phyloP scores from a whole-genome alignment of 2,329 filamentous ascomycete genomes.

The Botrytis byssoidea region DNA sequence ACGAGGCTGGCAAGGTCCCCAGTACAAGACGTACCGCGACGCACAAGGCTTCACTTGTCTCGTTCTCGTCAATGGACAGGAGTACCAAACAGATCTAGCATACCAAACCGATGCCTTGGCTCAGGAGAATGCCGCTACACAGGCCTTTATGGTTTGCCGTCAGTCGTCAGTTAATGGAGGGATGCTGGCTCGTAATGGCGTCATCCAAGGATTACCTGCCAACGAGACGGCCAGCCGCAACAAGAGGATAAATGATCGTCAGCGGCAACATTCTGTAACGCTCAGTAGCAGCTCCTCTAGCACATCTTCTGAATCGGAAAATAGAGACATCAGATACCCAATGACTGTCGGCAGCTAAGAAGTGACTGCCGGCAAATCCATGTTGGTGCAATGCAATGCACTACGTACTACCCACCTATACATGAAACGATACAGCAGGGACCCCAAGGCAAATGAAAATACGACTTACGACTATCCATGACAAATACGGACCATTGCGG shows the following conservation, averaged over 20 bases:
- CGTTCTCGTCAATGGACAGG: slow-evolving; percentile 91
- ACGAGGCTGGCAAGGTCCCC: slow-evolving; percentile 88
- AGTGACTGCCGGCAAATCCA: slow-evolving; percentile 29
- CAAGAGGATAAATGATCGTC: slow-evolving; percentile 33
- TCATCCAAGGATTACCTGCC: slow-evolving; percentile 64
- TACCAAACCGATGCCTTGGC: slow-evolving; percentile 81
- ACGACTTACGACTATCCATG: slow-evolving; percentile 18
- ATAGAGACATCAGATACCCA: slow-evolving; percentile 26
- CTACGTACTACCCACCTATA: neutral
- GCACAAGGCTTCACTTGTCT: slow-evolving; percentile 80
- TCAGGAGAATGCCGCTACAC: slow-evolving; percentile 90
- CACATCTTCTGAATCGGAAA: slow-evolving; percentile 37
- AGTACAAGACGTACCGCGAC: slow-evolving; percentile 79
- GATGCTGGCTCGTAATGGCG: slow-evolving; percentile 72
- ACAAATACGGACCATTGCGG: slow-evolving; percentile 8
- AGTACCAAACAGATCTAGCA: slow-evolving; percentile 87
- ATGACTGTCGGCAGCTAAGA: slow-evolving; percentile 32
- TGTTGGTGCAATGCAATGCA: neutral
- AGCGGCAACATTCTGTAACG: slow-evolving; percentile 38
- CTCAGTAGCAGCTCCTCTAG: slow-evolving; percentile 40
- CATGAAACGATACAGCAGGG: slow-evolving; percentile 7
- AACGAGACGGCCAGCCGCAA: slow-evolving; percentile 39
- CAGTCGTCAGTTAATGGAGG: slow-evolving; percentile 97
- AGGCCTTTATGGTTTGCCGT: slow-evolving; percentile 94
- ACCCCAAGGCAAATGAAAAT: slow-evolving; percentile 15